Percentiles rank a stretch among this genome's conserved stretches.
Conservation (phyloP, 1,284 basidiomycete genomes). For the Cryptococcus sp. region DNA sequence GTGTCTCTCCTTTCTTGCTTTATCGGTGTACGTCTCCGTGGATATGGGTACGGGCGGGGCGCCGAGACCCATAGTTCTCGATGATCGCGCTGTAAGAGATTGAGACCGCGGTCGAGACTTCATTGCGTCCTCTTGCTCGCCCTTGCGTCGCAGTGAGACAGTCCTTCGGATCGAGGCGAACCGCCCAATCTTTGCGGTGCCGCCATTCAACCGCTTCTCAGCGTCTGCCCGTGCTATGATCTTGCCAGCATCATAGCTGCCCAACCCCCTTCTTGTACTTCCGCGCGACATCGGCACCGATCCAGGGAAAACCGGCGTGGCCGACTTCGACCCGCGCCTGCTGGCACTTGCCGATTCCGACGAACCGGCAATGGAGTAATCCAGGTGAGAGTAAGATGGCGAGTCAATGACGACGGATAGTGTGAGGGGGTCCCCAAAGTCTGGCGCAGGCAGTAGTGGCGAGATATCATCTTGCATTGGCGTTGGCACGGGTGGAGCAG, state of each 20-base stretch:
- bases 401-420: constrained; percentile 25
- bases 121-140: neutral
- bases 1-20: neutral
- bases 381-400: constrained; percentile 29
- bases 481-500: constrained; percentile 4
- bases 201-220: constrained; percentile 8
- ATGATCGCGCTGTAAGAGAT: constrained; percentile 13
- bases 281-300: constrained; percentile 23
- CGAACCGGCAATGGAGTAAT: constrained; percentile 29
- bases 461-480: constrained; percentile 5
- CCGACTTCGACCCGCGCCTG: constrained; percentile 3
- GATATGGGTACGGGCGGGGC: constrained; percentile 6
- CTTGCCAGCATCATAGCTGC: constrained; percentile 22
- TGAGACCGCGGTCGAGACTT: constrained; percentile 19
- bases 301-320: constrained; percentile 16
- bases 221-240: constrained; percentile 22
- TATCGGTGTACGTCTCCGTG: neutral
- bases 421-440: constrained; percentile 27
- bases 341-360: constrained; percentile 7
- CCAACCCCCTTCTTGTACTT: constrained; percentile 19
- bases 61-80: constrained; percentile 10
- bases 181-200: neutral
- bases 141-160: constrained; percentile 16
- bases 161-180: constrained; percentile 8
- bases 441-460: constrained; percentile 18